A percentile compares a stretch with the other conserved stretches of the same genome.
Conservation (phyloP, 2,329 filamentous ascomycete species). For the Fusarium redolens region DNA sequence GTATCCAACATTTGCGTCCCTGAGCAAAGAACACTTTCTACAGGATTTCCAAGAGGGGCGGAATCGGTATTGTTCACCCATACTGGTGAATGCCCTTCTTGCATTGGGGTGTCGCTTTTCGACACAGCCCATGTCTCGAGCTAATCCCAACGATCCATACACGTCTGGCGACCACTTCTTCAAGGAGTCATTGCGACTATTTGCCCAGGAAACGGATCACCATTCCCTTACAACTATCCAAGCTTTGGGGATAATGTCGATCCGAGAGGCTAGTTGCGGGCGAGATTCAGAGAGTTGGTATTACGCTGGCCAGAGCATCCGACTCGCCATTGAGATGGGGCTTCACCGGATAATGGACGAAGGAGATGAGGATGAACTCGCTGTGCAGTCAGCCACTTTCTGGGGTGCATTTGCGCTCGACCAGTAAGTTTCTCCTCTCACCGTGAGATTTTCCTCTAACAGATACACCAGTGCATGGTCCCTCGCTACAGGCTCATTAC, state of each 20-base stretch:
- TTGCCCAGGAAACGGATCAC: conserved; percentile 67
- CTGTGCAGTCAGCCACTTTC: conserved; percentile 69
- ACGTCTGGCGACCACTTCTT: conserved; percentile 81
- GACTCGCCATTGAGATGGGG: conserved; percentile 78
- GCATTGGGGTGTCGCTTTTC: conserved; percentile 77
- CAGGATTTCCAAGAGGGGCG: conserved; percentile 71
- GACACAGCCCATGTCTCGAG: conserved; percentile 70
- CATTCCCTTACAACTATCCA: conserved; percentile 77
- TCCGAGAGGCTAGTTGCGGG: conserved; percentile 78
- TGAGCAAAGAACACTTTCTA: conserved; percentile 78
- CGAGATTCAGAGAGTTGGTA: conserved; percentile 79
- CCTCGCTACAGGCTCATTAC: conserved; percentile 70
- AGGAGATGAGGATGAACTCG: conserved; percentile 65
- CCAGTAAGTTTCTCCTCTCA: conserved; percentile 61
- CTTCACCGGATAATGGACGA: conserved; percentile 67
- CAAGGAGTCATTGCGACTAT: conserved; percentile 71
- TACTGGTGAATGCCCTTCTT: conserved; percentile 73
- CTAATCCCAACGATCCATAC: conserved; percentile 69
- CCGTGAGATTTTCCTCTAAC: conserved; percentile 30
- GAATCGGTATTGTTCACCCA: conserved; percentile 73
- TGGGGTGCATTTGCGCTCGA: conserved; percentile 73
- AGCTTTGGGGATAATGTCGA: conserved; percentile 80
- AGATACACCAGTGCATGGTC: conserved; percentile 67
- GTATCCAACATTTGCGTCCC: conserved; percentile 78
- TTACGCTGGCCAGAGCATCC: conserved; percentile 77